Base-by-base conservation (phyloP, 306 rosid genomes). In the Cucurbita maxima region DNA sequence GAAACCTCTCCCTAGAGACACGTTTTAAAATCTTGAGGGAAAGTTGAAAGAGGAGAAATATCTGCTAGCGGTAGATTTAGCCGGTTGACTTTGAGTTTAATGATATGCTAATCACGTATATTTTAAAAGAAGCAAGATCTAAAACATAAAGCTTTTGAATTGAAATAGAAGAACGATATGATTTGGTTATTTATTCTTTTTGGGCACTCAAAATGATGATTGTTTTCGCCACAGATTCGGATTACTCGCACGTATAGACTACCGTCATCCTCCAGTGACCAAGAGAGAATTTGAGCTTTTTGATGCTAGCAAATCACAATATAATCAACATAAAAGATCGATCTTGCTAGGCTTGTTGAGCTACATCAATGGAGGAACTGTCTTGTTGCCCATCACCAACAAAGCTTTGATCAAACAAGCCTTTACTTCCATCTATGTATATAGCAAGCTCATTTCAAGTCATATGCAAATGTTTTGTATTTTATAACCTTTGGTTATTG, bases 241-340 rank as follows among this genome's bases (percentile, higher is more conserved):
- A 50, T 70, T 50, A 50, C 45, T 1, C 74, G 74, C 74, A 70
- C 74, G 1, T 68, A 68, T 68, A 70, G 58, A 70, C 40, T 47
- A 25, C 15, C 44, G 0, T 19, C 55, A 5, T 50, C 58, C 4
- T 7, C 58, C 1, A 15, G 45, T 30, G 74, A 69, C 13, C 13
- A 51, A 30, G 45, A 50, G 58, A 70, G 73, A 20, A 30, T 70
- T 15, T 47, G 44, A 47, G 45, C 13, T 70, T 30, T 70, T 14
- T 4, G 54, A 19, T 10, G 72, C 53, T 43, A 18, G 15, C 37
- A 2, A 34, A 40, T 37, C 7, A 16, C 3, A 16, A 40, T 62
- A 52, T 37, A 64, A 64, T 41, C 72, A 44, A 44, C 72, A 66
- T 66, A 11, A 66, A 44, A 30, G 0, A 30, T 30, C 34, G 18